Conservation (phyloP, 2,329 filamentous ascomycete species). For the Trichophyton schoenleinii region DNA sequence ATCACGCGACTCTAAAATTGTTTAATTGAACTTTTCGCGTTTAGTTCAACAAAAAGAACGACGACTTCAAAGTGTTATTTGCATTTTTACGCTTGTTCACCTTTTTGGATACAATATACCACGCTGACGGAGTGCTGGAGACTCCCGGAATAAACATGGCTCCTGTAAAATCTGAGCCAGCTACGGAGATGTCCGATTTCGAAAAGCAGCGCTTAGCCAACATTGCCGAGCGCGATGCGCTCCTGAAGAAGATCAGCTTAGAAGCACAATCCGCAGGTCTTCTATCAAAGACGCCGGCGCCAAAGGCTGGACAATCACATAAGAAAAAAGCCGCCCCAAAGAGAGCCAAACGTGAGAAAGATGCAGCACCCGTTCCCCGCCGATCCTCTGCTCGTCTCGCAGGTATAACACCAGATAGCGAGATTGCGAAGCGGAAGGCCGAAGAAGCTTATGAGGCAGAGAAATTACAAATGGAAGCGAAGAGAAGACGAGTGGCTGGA, state of each 20-base stretch:
- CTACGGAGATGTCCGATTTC: constrained; percentile 59
- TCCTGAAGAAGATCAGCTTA: constrained; percentile 63
- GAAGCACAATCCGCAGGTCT: constrained; percentile 57
- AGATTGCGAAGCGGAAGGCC: constrained; percentile 55
- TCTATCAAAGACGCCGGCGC: constrained; percentile 41
- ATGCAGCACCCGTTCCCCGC: constrained; percentile 43
- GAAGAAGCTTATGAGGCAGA: constrained; percentile 50
- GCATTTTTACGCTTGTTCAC: neutral
- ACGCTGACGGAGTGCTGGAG: neutral
- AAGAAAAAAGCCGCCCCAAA: constrained; percentile 37
- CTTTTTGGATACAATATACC: neutral
- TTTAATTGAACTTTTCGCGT: neutral
- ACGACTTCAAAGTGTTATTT: neutral
- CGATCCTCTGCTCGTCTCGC: constrained; percentile 50
- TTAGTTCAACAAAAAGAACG: neutral
- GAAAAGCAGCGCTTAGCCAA: constrained; percentile 76
- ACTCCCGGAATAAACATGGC: neutral
- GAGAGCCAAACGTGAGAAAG: constrained; percentile 51
- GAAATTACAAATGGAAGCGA: constrained; percentile 46
- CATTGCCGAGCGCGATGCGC: constrained; percentile 71
- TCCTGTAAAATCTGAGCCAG: constrained; percentile 5
- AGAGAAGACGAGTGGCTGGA: constrained; percentile 52
- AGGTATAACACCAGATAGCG: constrained; percentile 53
- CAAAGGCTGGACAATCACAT: constrained; percentile 37
- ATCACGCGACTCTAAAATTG: neutral